Evolutionary conservation across 306 rosid species (phyloP).

Genomic region (Pterocarpus santalinus): DNA sequence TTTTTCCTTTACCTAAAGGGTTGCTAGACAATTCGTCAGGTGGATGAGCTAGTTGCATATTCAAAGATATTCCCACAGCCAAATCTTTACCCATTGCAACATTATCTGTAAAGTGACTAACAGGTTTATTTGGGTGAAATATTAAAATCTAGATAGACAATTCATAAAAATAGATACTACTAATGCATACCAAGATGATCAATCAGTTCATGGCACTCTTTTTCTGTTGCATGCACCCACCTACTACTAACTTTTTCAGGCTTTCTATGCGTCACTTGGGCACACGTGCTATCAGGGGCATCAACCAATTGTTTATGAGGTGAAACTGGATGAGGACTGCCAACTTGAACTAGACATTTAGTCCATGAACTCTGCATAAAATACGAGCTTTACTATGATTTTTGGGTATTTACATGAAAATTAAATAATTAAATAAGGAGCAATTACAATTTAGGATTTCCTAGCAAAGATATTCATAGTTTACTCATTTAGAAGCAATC

Average conservation of each 20-base stretch:
- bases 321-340: constrained; percentile 58
- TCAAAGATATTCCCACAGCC: constrained; percentile 54
- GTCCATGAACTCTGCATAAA: constrained; percentile 64
- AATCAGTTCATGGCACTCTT: constrained; percentile 52
- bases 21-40: constrained; percentile 51
- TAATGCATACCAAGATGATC: constrained; percentile 62
- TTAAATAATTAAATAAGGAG: constrained; percentile 14
- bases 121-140: constrained; percentile 36
- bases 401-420: constrained; percentile 20
- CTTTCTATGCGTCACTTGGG: constrained; percentile 56
- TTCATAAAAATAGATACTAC: constrained; percentile 26
- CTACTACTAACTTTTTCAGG: constrained; percentile 50
- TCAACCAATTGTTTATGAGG: constrained; percentile 52
- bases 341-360: constrained; percentile 59
- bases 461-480: constrained; percentile 23
- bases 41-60: constrained; percentile 42
- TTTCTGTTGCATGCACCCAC: constrained; percentile 52
- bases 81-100: constrained; percentile 64
- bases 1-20: constrained; percentile 46
- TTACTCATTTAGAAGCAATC: constrained; percentile 14
- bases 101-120: constrained; percentile 52
- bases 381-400: constrained; percentile 30
- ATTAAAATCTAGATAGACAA: constrained; percentile 18
- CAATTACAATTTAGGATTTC: constrained; percentile 17
- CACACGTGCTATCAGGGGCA: constrained; percentile 65